phyloP scores from a whole-genome alignment of 768 basidiomycete species.

The Suillus sp. region DNA sequence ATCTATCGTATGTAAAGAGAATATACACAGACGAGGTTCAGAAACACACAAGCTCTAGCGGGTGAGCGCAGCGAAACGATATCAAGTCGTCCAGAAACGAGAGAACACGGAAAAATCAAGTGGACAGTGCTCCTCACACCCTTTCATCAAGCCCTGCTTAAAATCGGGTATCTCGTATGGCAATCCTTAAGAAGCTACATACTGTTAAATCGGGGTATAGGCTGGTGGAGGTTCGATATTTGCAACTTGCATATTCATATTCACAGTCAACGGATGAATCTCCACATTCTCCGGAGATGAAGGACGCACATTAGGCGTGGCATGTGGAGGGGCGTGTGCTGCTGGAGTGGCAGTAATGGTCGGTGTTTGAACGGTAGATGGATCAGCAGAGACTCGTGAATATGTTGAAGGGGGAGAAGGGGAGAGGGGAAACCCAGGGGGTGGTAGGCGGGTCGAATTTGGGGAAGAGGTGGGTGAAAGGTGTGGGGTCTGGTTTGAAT shows the following conservation, averaged over 20 bases:
- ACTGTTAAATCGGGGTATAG: conserved; percentile 25
- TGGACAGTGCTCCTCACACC: neutral
- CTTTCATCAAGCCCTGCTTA: neutral
- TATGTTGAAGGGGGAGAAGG: conserved; percentile 1
- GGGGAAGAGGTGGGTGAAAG: neutral
- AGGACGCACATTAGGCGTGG: neutral
- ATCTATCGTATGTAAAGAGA: neutral
- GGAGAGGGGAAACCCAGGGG: neutral
- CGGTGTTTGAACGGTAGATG: neutral
- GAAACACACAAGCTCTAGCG: neutral
- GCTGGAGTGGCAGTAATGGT: conserved; percentile 5
- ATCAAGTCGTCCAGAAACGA: neutral
- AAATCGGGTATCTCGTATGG: neutral
- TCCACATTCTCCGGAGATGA: neutral
- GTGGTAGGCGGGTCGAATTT: neutral
- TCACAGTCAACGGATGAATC: conserved; percentile 14
- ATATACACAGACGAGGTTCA: neutral
- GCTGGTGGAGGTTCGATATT: conserved; percentile 29
- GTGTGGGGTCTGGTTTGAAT: neutral
- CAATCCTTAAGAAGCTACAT: neutral
- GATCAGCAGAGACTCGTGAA: neutral
- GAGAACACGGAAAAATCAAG: neutral
- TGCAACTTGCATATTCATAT: conserved; percentile 24
- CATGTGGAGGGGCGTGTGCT: conserved; percentile 1
- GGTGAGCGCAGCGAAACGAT: neutral